phyloP scores from a whole-genome alignment of 768 basidiomycete species.

The Suillus lakei region DNA sequence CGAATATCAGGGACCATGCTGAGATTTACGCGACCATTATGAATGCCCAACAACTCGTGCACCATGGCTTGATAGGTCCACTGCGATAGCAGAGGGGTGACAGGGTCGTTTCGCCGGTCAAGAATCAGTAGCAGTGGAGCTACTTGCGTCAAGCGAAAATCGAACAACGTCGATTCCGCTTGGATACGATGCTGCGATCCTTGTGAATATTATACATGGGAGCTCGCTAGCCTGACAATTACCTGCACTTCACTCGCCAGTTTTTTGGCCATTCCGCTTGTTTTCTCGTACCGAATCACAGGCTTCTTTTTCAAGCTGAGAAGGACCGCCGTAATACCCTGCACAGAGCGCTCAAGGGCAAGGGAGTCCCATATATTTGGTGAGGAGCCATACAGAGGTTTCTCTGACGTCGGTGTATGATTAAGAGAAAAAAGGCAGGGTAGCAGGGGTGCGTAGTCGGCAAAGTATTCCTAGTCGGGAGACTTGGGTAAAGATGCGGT shows the following conservation, averaged over 20 bases:
- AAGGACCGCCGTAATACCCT: constrained; percentile 83
- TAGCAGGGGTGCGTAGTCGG: constrained; percentile 89
- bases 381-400: constrained; percentile 73
- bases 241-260: constrained; percentile 88
- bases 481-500: not conserved
- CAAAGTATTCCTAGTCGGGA: constrained; percentile 85
- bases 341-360: constrained; percentile 78
- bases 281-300: constrained; percentile 90
- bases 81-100: constrained; percentile 93
- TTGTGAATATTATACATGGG: constrained; percentile 1
- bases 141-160: constrained; percentile 88
- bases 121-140: constrained; percentile 90
- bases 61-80: constrained; percentile 99
- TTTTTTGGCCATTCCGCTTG: constrained; percentile 91
- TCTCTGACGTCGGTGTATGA: constrained; percentile 63
- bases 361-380: constrained; percentile 74
- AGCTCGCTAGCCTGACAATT: constrained; percentile 15
- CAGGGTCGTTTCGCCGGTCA: constrained; percentile 95
- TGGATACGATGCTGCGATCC: constrained; percentile 72
- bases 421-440: constrained; percentile 89
- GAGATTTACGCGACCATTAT: constrained; percentile 91
- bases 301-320: constrained; percentile 97
- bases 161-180: constrained; percentile 83
- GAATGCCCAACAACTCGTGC: constrained; percentile 91
- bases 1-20: constrained; percentile 82